Base-by-base conservation (phyloP, 768 basidiomycete species). In the Pisolithus tinctorius region DNA sequence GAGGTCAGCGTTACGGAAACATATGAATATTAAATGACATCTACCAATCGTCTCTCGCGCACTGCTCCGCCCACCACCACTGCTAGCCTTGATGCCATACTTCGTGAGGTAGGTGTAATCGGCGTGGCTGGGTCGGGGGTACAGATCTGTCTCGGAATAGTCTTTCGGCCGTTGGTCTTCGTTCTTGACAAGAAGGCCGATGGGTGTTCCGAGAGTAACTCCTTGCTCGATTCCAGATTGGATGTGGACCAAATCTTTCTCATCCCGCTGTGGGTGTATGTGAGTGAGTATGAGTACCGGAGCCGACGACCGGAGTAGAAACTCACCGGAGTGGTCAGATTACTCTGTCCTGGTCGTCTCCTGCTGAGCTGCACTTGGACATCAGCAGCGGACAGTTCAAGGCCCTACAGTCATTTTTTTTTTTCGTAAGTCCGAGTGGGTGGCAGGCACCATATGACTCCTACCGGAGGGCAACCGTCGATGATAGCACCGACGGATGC, bases 131-230 rank as follows among this genome's bases (percentile, higher is more conserved):
- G 96, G 96, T 20, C 96, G 86, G 30, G 96, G 96, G 74, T 93
- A 99, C 48, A 93, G 73, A 65, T 99, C 96, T 0, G 96, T 98
- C 74, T 98, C 96, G 57, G 93, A 85, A 71, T 99, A 99, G 70
- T 99, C 96, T 63, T 97, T 89, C 17, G 96, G 96, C 27, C 96
- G 79, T 65, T 99, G 96, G 67, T 99, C 96, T 72, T 98, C 93
- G 70, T 99, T 99, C 62, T 83, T 89, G 37, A 99, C 93, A 47
- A 97, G 76, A n/a, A 99, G 82, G 2, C 85, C 94, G 61, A 99
- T 98, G 20, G 96, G 96, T 17, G 96, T 99, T 43, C 96, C 96
- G 20, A 99, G 83, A 2, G 96, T 97, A 27, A 95, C 84, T 26
- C 92, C 96, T 56, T 87, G 84, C 68, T 99, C 96, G 27, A 86